A percentile compares a stretch with the other conserved stretches of the same genome.
Evolutionary conservation across 2,329 filamentous ascomycete genomes (phyloP).

Genomic region (Claviceps sp.): DNA sequence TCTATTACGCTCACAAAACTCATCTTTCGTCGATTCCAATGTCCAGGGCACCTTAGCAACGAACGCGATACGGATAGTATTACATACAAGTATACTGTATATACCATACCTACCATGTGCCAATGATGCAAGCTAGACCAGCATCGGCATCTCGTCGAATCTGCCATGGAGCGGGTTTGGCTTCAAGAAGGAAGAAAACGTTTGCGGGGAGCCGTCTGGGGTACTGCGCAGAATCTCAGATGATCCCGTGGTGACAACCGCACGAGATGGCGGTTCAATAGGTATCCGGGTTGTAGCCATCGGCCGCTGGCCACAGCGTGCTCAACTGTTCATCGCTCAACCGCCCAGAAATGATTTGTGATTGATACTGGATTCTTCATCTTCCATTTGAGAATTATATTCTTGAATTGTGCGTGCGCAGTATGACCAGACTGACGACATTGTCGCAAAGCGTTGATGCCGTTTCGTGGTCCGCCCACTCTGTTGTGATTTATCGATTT

Average conservation of each 20-base stretch:
- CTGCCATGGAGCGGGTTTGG: not conserved
- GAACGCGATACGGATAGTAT: not conserved
- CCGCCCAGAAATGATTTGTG: not conserved
- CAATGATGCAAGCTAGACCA: not conserved
- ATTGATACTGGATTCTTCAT: not conserved
- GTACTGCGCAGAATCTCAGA: not conserved
- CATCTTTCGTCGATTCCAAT: not conserved
- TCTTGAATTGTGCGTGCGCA: not conserved
- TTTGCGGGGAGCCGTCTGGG: constrained; percentile 7
- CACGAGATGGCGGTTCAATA: not conserved
- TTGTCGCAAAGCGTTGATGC: not conserved
- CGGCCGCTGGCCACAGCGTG: not conserved
- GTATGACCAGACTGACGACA: not conserved
- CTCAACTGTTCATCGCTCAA: not conserved
- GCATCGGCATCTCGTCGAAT: not conserved
- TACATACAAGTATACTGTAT: not conserved
- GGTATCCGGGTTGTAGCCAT: not conserved
- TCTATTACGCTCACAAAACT: constrained; percentile 4
- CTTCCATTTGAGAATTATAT: not conserved
- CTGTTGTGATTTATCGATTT: not conserved
- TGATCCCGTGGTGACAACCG: not conserved
- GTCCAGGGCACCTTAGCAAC: not conserved
- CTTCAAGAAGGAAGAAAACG: not conserved
- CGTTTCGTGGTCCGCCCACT: not conserved
- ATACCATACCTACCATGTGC: no score